These are phyloP conservation scores for Mrakia blollopis DNA, from an alignment of 768 basidiomycete species.

Conservation along the genomic window DNA sequence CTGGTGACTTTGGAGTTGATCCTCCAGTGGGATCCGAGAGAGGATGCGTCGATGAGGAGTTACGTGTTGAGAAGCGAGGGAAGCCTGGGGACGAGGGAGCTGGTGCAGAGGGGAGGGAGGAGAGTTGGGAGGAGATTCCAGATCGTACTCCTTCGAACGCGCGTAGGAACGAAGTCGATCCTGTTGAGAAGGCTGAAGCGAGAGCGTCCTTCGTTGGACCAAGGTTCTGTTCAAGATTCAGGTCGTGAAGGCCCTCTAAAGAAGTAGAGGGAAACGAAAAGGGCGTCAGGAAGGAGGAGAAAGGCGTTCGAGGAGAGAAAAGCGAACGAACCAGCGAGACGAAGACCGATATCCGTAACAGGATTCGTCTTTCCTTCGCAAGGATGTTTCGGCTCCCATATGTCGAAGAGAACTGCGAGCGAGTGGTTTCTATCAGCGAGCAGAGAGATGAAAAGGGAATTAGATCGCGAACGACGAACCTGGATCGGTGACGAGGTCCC, in stretches of 20 bases:
- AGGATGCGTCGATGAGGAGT: background rate
- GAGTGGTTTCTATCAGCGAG: background rate
- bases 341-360: slow-evolving; percentile 83
- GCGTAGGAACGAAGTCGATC: slow-evolving; percentile 77
- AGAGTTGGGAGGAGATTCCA: slow-evolving; percentile 46
- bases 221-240: slow-evolving; percentile 88
- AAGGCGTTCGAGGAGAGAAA: background rate
- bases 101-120: background rate
- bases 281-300: background rate
- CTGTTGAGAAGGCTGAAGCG: slow-evolving; percentile 63
- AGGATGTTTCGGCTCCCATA: slow-evolving; percentile 65
- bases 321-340: slow-evolving; percentile 53
- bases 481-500: slow-evolving; percentile 87
- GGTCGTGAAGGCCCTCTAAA: slow-evolving; percentile 81
- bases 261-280: background rate
- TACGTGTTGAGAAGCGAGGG: background rate
- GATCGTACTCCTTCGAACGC: slow-evolving; percentile 78
- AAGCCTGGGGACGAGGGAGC: background rate
- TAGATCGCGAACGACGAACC: slow-evolving; percentile 27
- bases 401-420: slow-evolving; percentile 68
- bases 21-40: background rate
- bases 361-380: slow-evolving; percentile 75
- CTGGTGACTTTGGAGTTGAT: background rate
- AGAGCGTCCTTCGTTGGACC: slow-evolving; percentile 88
- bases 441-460: background rate